A percentile compares a stretch with the other conserved stretches of the same genome.
These are phyloP conservation scores for Grigorovia jiainica DNA, from an alignment of 805 yeast species.

Conservation along the genomic window DNA sequence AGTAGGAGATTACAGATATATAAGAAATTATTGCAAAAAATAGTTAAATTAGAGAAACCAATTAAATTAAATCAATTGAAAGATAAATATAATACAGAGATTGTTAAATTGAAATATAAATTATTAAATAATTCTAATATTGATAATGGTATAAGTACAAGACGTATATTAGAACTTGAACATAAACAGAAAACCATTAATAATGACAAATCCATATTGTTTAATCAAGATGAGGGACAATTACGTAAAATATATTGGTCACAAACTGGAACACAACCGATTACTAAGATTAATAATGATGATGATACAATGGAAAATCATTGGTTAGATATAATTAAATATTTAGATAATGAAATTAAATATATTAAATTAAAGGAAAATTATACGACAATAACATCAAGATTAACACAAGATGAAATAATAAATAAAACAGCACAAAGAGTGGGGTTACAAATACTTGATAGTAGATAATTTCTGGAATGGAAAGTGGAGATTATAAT, in stretches of 20 bases:
- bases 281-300: neutral
- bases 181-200: neutral
- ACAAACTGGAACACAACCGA: neutral
- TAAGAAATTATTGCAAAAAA: neutral
- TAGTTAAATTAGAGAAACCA: neutral
- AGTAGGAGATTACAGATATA: neutral
- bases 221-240: neutral
- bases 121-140: neutral
- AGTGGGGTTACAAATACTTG: conserved; percentile 75
- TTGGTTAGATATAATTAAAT: conserved; percentile 49
- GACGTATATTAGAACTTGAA: neutral
- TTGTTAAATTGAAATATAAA: neutral
- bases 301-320: conserved; percentile 4
- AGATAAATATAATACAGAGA: neutral
- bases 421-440: conserved; percentile 71
- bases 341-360: conserved; percentile 60
- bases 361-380: conserved; percentile 74
- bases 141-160: neutral
- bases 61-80: neutral
- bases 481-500: too few relatives aligned
- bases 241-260: conserved; percentile 4
- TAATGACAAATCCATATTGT: neutral
- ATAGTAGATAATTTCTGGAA: neutral
- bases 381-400: conserved; percentile 52
- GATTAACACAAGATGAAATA: conserved; percentile 67